Evolutionary conservation across 2,329 filamentous ascomycete species (phyloP), one percentile per base, ranked within the genome.

Genomic region (Tolypocladium capitatum): DNA sequence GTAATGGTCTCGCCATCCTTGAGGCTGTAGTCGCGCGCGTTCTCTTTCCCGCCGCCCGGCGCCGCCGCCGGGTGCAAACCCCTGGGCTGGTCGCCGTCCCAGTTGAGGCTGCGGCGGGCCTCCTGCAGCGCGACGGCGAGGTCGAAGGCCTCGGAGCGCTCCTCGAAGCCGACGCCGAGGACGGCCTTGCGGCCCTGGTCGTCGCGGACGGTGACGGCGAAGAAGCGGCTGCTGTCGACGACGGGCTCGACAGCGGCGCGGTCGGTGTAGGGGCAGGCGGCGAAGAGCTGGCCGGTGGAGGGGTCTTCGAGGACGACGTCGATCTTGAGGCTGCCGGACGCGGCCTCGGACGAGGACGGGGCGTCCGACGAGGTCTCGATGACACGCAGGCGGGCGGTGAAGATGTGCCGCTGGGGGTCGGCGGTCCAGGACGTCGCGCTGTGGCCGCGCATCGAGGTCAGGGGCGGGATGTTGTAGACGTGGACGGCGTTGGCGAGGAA

Each of bases 1-100:
- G 83, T 87, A 56, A 94, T 94, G 18, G 85, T 94, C 73, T 95
- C 84, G 11, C 88, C 88, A 51, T 90, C 87, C 64, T 94, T 94
- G 53, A 95, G 64, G 58, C 85, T 90, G 60, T 88, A 89, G 59
- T 94, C 88, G 54, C 76, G 78, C 1, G 52, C 52, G 38, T 67
- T 64, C 42, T 65, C 59, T 48, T 65, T 63, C 50, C 65, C 63
- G 50, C 64, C 66, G 50, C 64, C 66, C 16, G 59, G 57, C 13
- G 60, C 62, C 5, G 61, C 54, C 65, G 66, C 28, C 10, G 30
- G 5, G 38, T n/a, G 20, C 40, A 14, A 21, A n/a, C 9, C 21
- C n/a, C 6, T 21, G 24, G 34, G 48, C 21, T 61, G 57, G 21
- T 58, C 59, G 8, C 59, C 64, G 41, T 80, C 76, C 60, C 84